Evolutionary conservation across 164 flowering plant genomes (phyloP).

Genomic region (Malania oleifera): DNA sequence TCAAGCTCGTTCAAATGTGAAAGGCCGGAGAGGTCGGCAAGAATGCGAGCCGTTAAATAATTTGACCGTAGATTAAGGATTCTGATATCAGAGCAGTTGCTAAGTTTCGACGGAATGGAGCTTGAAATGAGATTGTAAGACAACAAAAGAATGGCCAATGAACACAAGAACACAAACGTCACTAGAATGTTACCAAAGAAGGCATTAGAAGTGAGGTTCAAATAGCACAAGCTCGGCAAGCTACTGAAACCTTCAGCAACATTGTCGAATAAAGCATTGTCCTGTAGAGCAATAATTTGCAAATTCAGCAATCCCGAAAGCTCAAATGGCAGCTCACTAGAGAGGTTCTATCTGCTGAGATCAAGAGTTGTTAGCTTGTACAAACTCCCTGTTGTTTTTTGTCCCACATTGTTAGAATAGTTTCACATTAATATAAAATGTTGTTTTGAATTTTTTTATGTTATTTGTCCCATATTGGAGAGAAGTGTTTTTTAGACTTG

Average conservation of each 20-base stretch:
- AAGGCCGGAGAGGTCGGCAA: slow-evolving; percentile 34
- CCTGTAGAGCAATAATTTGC: slow-evolving; percentile 49
- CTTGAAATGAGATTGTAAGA: slow-evolving; percentile 45
- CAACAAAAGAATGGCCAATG: slow-evolving; percentile 41
- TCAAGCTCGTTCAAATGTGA: slow-evolving; percentile 33
- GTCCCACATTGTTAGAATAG: too few relatives aligned
- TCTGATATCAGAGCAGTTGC: slow-evolving; percentile 44
- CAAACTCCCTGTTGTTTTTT: too few relatives aligned
- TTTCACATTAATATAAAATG: too few relatives aligned
- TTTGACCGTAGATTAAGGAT: slow-evolving; percentile 40
- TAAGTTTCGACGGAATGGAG: slow-evolving; percentile 44
- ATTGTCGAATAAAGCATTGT: slow-evolving; percentile 43
- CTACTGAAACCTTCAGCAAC: slow-evolving; percentile 67
- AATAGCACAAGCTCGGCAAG: slow-evolving; percentile 32
- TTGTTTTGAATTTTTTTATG: too few relatives aligned
- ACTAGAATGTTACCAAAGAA: slow-evolving; percentile 46
- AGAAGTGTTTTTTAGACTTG: too few relatives aligned
- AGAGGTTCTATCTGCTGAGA: slow-evolving; percentile 47
- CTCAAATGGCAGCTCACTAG: slow-evolving; percentile 50
- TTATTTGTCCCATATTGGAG: too few relatives aligned
- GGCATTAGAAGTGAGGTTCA: slow-evolving; percentile 48
- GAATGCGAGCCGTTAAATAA: slow-evolving; percentile 41
- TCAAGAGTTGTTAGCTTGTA: slow-evolving; percentile 41
- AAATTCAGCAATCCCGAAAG: slow-evolving; percentile 50
- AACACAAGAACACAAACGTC: slow-evolving; percentile 48